Evolutionary conservation across 2,329 filamentous ascomycete genomes (phyloP), one percentile per base, ranked within the genome.

Genomic region (Fusarium sp.): DNA sequence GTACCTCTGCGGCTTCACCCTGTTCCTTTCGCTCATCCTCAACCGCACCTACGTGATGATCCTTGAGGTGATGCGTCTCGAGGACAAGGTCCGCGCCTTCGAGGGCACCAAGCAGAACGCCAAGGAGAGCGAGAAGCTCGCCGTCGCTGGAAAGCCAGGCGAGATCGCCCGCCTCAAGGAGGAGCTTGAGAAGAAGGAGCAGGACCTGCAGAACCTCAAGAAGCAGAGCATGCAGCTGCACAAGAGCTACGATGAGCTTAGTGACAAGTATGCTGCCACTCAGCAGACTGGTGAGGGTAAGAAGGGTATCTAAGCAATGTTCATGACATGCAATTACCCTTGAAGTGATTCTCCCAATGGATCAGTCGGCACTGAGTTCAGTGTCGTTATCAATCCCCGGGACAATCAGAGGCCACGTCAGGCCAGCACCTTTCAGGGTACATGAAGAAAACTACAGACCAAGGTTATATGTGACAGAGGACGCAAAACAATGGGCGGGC

Each of bases 1-100:
- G 96, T 99, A 99, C 84, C 93, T 99, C 68, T 98, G 96, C 82
- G 96, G 96, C 75, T 99, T 99, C 86, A 99, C 96, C 5, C 91
- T 99, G 70, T 98, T 99, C 89, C 91, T 99, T 68, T 98, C 95
- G 58, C 87, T 99, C 71, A 99, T 99, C 82, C 92, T 96, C 79
- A 98, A 99, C 90, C 95, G 96, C 78, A 99, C 96, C 78, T 99
- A 98, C 85, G 92, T 91, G 77, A 95, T 98, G 92, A 97, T 97
- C 77, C 87, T 97, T 72, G 94, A 97, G 75, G 89, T 92, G 56
- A 91, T 97, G 77, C 85, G 93, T 69, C 91, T 99, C 58, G 95
- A 99, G 85, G 93, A 97, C 82, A 92, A 93, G 83, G 83, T 97
- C 79, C 94, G 93, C 86, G 83, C 87, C 70, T 90, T 92, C 80